phyloP scores from a whole-genome alignment of 1,284 basidiomycete species.

The Mrakiaceae sp. region DNA sequence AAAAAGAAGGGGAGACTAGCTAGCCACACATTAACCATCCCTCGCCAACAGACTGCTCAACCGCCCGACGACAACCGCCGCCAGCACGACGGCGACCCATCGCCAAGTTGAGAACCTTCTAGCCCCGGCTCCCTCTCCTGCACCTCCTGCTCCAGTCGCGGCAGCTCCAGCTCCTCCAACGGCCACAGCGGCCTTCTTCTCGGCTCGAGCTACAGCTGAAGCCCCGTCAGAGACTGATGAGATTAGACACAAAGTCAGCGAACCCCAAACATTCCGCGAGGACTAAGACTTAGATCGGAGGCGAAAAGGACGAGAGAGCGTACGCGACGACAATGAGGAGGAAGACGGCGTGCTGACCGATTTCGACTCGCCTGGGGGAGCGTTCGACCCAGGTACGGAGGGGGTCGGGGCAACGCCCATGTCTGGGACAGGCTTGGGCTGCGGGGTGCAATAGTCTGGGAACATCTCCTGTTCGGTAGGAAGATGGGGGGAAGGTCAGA shows the following conservation, averaged over 20 bases:
- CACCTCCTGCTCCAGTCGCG: background rate
- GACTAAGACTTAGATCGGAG: conserved; percentile 7
- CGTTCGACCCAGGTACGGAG: background rate
- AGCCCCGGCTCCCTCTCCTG: conserved; percentile 24
- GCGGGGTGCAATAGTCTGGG: conserved; percentile 52
- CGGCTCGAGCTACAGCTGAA: background rate
- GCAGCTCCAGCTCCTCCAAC: too few species aligned
- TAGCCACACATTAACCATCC: background rate
- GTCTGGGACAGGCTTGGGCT: conserved; percentile 58
- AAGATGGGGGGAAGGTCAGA: background rate
- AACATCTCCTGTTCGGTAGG: conserved; percentile 50
- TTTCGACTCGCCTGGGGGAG: conserved; percentile 8
- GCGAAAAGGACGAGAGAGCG: conserved; percentile 2
- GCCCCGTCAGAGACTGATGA: background rate
- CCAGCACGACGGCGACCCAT: conserved; percentile 29
- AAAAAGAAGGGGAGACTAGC: background rate
- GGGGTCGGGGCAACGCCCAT: conserved; percentile 48
- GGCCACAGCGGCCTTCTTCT: conserved; percentile 3
- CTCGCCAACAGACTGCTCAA: conserved; percentile 21
- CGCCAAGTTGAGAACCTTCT: conserved; percentile 22
- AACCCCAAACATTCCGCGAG: background rate
- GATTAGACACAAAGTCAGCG: background rate
- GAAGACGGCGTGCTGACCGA: conserved; percentile 19
- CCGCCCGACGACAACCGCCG: conserved; percentile 29
- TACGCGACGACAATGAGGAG: conserved; percentile 13